These are phyloP conservation scores for Podila clonocystis DNA, from an alignment of 192 early-diverging fungal genomes.

Conservation along the genomic window DNA sequence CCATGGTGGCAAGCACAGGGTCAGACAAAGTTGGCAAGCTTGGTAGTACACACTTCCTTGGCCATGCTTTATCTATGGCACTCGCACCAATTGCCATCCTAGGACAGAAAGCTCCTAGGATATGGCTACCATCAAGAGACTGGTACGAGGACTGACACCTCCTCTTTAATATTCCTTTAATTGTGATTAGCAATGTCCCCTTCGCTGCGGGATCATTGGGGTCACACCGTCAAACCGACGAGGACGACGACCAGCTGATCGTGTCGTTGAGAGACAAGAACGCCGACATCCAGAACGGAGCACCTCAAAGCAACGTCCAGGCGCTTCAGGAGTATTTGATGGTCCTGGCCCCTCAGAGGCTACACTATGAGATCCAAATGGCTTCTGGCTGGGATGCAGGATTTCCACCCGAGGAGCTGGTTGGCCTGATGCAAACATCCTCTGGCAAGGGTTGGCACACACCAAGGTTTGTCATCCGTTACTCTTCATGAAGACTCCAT, in stretches of 20 bases:
- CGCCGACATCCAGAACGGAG: constrained; percentile 14
- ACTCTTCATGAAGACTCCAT: neutral
- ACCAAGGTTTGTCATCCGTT: constrained; percentile 35
- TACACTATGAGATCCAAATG: constrained; percentile 49
- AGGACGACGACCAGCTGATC: constrained; percentile 33
- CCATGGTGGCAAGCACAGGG: neutral
- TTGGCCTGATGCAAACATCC: constrained; percentile 42
- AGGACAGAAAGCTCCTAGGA: no score
- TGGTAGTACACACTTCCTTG: constrained; percentile 1
- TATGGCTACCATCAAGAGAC: no score
- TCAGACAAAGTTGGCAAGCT: neutral
- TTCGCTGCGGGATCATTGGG: constrained; percentile 34
- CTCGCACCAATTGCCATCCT: no score
- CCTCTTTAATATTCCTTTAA: neutral
- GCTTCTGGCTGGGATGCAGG: constrained; percentile 55
- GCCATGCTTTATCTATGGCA: neutral
- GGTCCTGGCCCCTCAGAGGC: constrained; percentile 41
- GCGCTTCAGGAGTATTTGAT: constrained; percentile 49
- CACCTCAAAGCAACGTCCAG: constrained; percentile 30
- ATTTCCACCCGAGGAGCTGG: constrained; percentile 53
- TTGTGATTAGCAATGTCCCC: constrained; percentile 18
- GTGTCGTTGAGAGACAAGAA: constrained; percentile 22
- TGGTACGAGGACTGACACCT: neutral
- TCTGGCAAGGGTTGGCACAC: constrained; percentile 62
- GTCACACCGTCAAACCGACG: constrained; percentile 26